Evolutionary conservation across 345 rosid genomes (phyloP).

Genomic region (Rhizophora mangle): DNA sequence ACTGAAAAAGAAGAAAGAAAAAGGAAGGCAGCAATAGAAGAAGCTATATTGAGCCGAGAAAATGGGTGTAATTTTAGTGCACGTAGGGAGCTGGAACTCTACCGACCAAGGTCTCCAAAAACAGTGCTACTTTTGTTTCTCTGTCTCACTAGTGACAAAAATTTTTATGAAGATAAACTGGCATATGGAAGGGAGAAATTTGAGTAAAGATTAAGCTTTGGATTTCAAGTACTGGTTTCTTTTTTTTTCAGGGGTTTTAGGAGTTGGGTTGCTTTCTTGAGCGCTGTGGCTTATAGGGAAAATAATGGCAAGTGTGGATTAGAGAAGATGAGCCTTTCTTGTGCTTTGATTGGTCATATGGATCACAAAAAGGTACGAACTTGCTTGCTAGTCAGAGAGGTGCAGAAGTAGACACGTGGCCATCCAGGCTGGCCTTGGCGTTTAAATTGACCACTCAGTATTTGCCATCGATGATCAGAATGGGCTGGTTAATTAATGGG

Average conservation of each 20-base stretch:
- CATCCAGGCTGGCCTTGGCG: background rate
- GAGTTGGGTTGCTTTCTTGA: too few relatives aligned
- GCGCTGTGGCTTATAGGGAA: too few relatives aligned
- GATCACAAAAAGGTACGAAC: too few relatives aligned
- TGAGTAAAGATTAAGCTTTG: too few relatives aligned
- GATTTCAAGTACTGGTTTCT: too few relatives aligned
- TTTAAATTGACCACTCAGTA: background rate
- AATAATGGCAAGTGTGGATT: too few relatives aligned
- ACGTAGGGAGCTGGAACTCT: slow-evolving; percentile 21
- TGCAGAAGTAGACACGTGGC: slow-evolving; percentile 8
- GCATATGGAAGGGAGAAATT: slow-evolving; percentile 9
- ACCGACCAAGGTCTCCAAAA: slow-evolving; percentile 5
- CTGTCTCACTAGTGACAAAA: slow-evolving; percentile 15
- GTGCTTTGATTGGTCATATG: too few relatives aligned
- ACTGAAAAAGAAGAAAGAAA: background rate
- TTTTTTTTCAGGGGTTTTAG: too few relatives aligned
- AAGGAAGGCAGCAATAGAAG: background rate
- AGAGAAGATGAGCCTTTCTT: too few relatives aligned
- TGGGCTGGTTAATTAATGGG: too few relatives aligned
- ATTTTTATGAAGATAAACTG: background rate
- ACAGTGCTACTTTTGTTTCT: slow-evolving; percentile 19
- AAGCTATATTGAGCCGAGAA: background rate
- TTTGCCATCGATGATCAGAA: background rate
- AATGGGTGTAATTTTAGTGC: slow-evolving; percentile 1
- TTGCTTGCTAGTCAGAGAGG: background rate